phyloP scores from a whole-genome alignment of 2,329 filamentous ascomycete genomes.

The Aspergillus bombycis region DNA sequence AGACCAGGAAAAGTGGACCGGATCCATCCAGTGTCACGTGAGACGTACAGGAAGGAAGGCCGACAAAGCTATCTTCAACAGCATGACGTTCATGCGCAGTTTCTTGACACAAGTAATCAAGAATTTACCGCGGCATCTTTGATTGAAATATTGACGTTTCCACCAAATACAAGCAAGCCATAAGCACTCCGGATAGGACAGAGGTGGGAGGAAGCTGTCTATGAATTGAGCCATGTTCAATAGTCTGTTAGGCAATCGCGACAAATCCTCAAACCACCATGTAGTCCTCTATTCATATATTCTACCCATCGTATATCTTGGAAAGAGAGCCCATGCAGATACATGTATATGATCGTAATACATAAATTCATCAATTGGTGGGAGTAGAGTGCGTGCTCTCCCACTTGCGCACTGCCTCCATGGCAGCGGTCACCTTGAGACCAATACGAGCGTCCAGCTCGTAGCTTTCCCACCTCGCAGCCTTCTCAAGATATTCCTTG shows the following conservation, averaged over 20 bases:
- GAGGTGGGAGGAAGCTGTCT: not conserved
- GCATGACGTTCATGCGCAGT: no score
- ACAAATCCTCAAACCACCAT: no score
- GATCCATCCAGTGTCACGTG: not conserved
- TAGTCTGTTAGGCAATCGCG: not conserved
- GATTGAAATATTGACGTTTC: no score
- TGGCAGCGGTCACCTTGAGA: slow-evolving; percentile 51
- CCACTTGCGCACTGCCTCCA: slow-evolving; percentile 50
- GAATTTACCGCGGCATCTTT: no score
- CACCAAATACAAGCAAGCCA: no score
- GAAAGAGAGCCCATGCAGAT: not conserved
- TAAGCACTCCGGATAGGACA: no score
- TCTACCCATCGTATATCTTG: not conserved
- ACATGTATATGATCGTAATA: slow-evolving; percentile 17
- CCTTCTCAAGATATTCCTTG: slow-evolving; percentile 59
- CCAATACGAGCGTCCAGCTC: slow-evolving; percentile 63
- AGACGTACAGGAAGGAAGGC: no score
- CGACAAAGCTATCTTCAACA: no score
- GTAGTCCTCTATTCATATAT: slow-evolving; percentile 1
- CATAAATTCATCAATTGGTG: slow-evolving; percentile 16
- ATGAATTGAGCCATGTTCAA: not conserved
- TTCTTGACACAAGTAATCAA: no score
- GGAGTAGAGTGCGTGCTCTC: slow-evolving; percentile 32
- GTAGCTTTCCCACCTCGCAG: slow-evolving; percentile 63
- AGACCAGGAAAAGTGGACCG: not conserved